A percentile compares a stretch with the other conserved stretches of the same genome.
Evolutionary conservation across 2,329 filamentous ascomycete genomes (phyloP).

Genomic region (Penicillium griseofulvum): DNA sequence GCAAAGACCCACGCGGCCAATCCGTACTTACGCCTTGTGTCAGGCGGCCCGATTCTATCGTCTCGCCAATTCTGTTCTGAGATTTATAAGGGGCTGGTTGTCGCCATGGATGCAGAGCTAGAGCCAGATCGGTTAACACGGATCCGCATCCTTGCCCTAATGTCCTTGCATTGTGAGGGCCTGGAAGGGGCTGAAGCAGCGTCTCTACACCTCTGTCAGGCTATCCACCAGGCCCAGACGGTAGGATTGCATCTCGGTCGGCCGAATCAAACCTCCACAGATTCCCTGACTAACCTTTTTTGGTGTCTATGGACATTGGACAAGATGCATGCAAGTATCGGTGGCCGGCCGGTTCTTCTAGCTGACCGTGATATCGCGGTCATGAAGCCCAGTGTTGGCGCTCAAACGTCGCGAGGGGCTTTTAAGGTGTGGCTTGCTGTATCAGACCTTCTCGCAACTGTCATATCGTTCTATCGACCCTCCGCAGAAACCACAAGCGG

Average conservation of each 20-base stretch:
- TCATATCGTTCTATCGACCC: constrained; percentile 43
- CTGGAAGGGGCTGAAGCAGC: constrained; percentile 42
- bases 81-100: constrained; percentile 37
- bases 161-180: constrained; percentile 43
- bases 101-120: constrained; percentile 38
- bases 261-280: constrained; percentile 30
- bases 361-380: constrained; percentile 43
- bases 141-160: constrained; percentile 39
- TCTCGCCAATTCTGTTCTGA: constrained; percentile 40
- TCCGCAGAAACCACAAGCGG: constrained; percentile 33
- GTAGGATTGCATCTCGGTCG: constrained; percentile 40
- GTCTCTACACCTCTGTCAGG: constrained; percentile 40
- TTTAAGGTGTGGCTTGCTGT: constrained; percentile 41
- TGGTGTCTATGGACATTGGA: constrained; percentile 45
- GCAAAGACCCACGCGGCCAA: constrained; percentile 37
- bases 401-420: constrained; percentile 18
- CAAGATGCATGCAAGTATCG: constrained; percentile 43
- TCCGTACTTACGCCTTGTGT: constrained; percentile 31
- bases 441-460: constrained; percentile 37
- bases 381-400: constrained; percentile 25
- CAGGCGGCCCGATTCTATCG: constrained; percentile 31
- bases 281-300: constrained; percentile 35
- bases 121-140: constrained; percentile 39
- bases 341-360: constrained; percentile 40
- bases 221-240: constrained; percentile 43